These are phyloP conservation scores for Otatea glauca DNA, from an alignment of 176 grass and related monocot species.

Conservation along the genomic window DNA sequence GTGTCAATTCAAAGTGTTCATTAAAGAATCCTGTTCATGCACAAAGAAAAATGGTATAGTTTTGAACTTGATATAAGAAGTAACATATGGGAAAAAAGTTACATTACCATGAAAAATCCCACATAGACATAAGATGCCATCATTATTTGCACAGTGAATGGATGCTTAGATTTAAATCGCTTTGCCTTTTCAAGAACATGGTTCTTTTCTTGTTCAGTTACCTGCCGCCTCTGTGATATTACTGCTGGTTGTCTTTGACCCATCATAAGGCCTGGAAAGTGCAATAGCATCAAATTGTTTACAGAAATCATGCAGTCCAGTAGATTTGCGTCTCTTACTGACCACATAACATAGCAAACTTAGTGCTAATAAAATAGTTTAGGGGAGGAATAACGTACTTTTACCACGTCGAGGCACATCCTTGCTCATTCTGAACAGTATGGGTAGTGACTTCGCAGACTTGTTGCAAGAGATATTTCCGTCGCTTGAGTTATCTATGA, in stretches of 20 bases:
- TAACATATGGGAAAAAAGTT: slow-evolving; percentile 14
- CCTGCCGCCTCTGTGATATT: slow-evolving; percentile 63
- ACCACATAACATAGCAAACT: neutral
- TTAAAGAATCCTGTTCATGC: slow-evolving; percentile 1
- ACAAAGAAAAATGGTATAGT: slow-evolving; percentile 18
- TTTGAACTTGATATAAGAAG: slow-evolving; percentile 8
- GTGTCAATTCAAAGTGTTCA: neutral
- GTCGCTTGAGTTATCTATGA: slow-evolving; percentile 30
- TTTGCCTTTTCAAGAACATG: slow-evolving; percentile 60
- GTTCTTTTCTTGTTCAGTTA: slow-evolving; percentile 74
- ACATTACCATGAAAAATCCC: slow-evolving; percentile 83
- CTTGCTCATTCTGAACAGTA: slow-evolving; percentile 25
- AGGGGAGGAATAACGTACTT: slow-evolving; percentile 45
- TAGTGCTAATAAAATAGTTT: slow-evolving; percentile 9
- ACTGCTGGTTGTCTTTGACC: slow-evolving; percentile 53
- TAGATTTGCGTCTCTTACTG: slow-evolving; percentile 19
- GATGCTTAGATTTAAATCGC: slow-evolving; percentile 70
- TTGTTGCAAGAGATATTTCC: slow-evolving; percentile 29
- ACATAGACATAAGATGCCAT: slow-evolving; percentile 80
- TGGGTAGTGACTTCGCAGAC: slow-evolving; percentile 28
- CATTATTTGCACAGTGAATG: slow-evolving; percentile 63
- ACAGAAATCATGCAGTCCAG: slow-evolving; percentile 17
- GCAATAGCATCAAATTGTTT: slow-evolving; percentile 39
- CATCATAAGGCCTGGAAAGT: slow-evolving; percentile 48
- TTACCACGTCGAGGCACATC: slow-evolving; percentile 43